Base-by-base conservation (phyloP, 306 rosid genomes). In the Cucumis cinereus region DNA sequence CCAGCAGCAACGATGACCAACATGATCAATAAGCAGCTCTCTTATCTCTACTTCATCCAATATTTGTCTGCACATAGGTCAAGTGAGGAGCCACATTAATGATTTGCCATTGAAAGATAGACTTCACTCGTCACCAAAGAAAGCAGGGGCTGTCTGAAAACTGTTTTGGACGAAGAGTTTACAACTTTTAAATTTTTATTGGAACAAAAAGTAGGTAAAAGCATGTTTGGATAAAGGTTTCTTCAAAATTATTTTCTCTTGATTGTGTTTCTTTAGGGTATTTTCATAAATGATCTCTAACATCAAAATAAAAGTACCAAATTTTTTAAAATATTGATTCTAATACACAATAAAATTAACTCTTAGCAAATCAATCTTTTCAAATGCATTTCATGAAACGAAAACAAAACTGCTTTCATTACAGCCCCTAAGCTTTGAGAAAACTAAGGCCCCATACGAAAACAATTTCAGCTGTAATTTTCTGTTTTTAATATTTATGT, bases 1-100 rank as follows among this genome's bases (percentile, higher is more conserved):
- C 99, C 99, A 94, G 79, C 99, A 94, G 74, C 96, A 92, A 26
- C 92, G 92, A 78, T 94, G 99, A 74, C 99, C 97, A 77, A 94
- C 95, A 75, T 90, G 93, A 84, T 94, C 99, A 77, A 94, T 90
- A 52, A 92, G 93, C 86, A 94, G 81, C 83, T 90, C 97, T 14
- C 99, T 84, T 79, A 94, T 92, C 86, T 92, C 99, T 35, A 94
- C 96, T 85, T 90, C 97, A 84, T 89, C 96, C 87, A 92, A 83
- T 36, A 68, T 23, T 92, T 81, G 84, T 85, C 96, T 94, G 45
- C 52, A 73, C 77, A 77, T 7, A 30, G 4, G 8, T 8, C 55
- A 19, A 43, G 24, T 64, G 19, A 13, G 23, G 24, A 71, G 43
- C 58, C 40, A 71, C 22, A 47, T 47, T 71, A 47, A 70, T 28